Conservation (phyloP, 1,139 yeast species). For the Blastobotrys persicus region DNA sequence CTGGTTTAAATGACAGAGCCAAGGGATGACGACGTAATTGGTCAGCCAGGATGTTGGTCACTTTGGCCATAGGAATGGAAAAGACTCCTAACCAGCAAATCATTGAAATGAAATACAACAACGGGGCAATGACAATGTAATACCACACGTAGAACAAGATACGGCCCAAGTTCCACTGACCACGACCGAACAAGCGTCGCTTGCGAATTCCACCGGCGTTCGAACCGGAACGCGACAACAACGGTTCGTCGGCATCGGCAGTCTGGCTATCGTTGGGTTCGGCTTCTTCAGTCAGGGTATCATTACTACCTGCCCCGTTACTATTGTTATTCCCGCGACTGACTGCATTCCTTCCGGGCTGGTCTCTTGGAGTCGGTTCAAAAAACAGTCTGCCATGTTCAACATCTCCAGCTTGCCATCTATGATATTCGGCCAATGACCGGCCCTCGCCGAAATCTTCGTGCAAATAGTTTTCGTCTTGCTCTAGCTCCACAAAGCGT, state of each 20-base stretch:
- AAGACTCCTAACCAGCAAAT: slow-evolving; percentile 82
- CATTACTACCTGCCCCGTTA: slow-evolving; percentile 15
- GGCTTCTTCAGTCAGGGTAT: slow-evolving; percentile 15
- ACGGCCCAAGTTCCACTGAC: slow-evolving; percentile 86
- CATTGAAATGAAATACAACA: slow-evolving; percentile 53
- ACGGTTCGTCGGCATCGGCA: slow-evolving; percentile 29
- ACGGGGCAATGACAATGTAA: slow-evolving; percentile 68
- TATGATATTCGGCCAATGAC: slow-evolving; percentile 76
- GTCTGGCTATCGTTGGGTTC: slow-evolving; percentile 22
- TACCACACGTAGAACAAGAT: slow-evolving; percentile 72
- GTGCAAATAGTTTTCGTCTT: slow-evolving; percentile 73
- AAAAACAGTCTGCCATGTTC: slow-evolving; percentile 63
- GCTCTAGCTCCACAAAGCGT: slow-evolving; percentile 72
- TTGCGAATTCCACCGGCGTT: slow-evolving; percentile 26
- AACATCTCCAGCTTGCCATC: slow-evolving; percentile 77
- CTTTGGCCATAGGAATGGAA: slow-evolving; percentile 91
- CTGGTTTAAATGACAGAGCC: slow-evolving; percentile 69
- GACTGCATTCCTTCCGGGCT: not conserved
- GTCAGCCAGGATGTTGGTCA: slow-evolving; percentile 60
- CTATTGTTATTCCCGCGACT: slow-evolving; percentile 1
- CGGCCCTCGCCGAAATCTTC: slow-evolving; percentile 93
- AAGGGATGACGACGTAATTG: slow-evolving; percentile 90
- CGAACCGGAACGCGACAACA: slow-evolving; percentile 14
- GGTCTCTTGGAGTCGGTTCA: slow-evolving; percentile 46
- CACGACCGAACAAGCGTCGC: slow-evolving; percentile 81